These are phyloP conservation scores for Trichoderma sp. DNA, from an alignment of 2,329 filamentous ascomycete genomes.

Conservation along the genomic window DNA sequence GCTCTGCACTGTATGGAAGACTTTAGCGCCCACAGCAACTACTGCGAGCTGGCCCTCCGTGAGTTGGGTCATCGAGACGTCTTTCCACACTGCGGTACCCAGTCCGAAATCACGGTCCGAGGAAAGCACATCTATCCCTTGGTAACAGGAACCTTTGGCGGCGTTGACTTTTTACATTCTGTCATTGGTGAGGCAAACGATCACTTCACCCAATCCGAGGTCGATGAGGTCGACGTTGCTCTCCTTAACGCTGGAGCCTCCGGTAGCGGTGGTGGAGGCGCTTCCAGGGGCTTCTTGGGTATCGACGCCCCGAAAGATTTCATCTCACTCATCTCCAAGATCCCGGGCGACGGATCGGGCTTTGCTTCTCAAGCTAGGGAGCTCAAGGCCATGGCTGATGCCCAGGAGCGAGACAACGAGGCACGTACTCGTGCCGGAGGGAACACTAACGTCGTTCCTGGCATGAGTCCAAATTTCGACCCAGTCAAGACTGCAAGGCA, in stretches of 20 bases:
- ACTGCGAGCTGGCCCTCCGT: conserved; percentile 73
- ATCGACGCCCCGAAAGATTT: conserved; percentile 56
- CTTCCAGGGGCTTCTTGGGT: conserved; percentile 45
- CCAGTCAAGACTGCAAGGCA: conserved; percentile 73
- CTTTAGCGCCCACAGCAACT: conserved; percentile 81
- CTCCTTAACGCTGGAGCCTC: conserved; percentile 66
- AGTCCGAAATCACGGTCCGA: conserved; percentile 62
- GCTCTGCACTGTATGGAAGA: conserved; percentile 77
- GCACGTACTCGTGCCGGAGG: conserved; percentile 38
- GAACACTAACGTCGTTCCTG: conserved; percentile 65
- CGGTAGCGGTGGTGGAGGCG: conserved; percentile 36
- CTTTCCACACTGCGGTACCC: conserved; percentile 71
- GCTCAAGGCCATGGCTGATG: conserved; percentile 61
- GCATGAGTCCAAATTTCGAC: conserved; percentile 76
- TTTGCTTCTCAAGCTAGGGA: conserved; percentile 67
- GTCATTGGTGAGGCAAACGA: conserved; percentile 77
- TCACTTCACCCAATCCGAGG: conserved; percentile 81
- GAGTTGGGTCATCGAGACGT: conserved; percentile 81
- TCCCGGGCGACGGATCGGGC: conserved; percentile 69
- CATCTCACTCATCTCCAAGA: conserved; percentile 70
- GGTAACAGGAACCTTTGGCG: conserved; percentile 74
- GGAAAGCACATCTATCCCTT: conserved; percentile 72
- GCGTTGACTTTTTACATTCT: conserved; percentile 81
- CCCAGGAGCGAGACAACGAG: conserved; percentile 62
- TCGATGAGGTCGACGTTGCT: conserved; percentile 76